phyloP scores from a whole-genome alignment of 106 monocot genomes.

The Dioscorea dumetorum region DNA sequence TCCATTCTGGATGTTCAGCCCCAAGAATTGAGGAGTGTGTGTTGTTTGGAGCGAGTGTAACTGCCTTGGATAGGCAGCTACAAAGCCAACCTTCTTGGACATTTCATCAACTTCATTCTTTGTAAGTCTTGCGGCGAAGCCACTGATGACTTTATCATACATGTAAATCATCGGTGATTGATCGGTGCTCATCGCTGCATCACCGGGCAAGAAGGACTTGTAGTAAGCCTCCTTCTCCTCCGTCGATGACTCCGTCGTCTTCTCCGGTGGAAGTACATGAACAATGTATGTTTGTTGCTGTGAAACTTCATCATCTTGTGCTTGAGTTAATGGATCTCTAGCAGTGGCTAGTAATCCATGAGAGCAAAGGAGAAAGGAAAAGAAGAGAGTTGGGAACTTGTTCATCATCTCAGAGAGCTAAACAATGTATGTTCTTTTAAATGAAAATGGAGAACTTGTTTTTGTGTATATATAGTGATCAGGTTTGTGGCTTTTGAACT shows the following conservation, averaged over 20 bases:
- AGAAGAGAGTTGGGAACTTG: too few relatives aligned
- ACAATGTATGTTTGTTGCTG: neutral
- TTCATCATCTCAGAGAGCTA: too few relatives aligned
- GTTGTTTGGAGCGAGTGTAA: neutral
- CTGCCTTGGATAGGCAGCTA: neutral
- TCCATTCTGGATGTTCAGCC: neutral
- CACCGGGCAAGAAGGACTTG: neutral
- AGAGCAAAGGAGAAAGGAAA: too few relatives aligned
- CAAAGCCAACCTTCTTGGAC: neutral
- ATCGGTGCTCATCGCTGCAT: neutral
- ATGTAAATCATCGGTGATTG: neutral
- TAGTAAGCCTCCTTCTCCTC: neutral
- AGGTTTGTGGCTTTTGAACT: too few relatives aligned
- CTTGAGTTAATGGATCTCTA: too few relatives aligned
- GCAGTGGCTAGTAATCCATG: too few relatives aligned
- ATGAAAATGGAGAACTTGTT: too few relatives aligned
- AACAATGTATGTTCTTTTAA: too few relatives aligned
- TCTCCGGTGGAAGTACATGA: neutral
- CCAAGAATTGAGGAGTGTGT: neutral
- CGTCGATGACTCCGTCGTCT: neutral
- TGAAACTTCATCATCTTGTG: too few relatives aligned
- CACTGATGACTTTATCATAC: neutral
- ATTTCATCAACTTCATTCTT: neutral
- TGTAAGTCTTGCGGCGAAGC: neutral
- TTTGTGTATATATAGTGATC: too few relatives aligned